Percentiles rank a stretch among this genome's conserved stretches.
Evolutionary conservation across 352 stramenopile species (phyloP).

Genomic region (Globisporangium uncinulatum): DNA sequence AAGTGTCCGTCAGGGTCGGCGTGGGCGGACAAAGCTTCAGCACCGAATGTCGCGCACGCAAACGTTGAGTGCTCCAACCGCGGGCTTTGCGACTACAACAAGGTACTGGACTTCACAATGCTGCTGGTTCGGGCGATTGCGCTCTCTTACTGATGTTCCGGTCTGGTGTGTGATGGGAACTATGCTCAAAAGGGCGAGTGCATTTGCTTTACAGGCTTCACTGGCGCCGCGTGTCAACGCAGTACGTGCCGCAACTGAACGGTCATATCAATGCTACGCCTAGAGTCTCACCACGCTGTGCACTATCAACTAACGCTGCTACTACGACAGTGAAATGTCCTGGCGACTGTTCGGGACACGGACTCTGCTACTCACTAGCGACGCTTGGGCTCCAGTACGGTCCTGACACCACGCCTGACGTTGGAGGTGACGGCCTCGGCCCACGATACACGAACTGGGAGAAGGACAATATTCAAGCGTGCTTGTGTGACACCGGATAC

Average conservation of each 20-base stretch:
- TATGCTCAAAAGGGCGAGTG: slow-evolving; percentile 36
- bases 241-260: slow-evolving; percentile 17
- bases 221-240: slow-evolving; percentile 51
- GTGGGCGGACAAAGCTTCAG: slow-evolving; percentile 77
- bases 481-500: slow-evolving; percentile 82
- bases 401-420: slow-evolving; percentile 25
- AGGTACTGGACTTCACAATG: slow-evolving; percentile 13
- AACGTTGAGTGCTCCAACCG: slow-evolving; percentile 58
- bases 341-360: slow-evolving; percentile 56
- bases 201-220: slow-evolving; percentile 49
- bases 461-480: slow-evolving; percentile 66
- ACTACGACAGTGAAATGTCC: slow-evolving; percentile 38
- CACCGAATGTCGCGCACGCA: slow-evolving; percentile 47
- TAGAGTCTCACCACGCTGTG: not conserved
- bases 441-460: slow-evolving; percentile 84
- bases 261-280: not conserved
- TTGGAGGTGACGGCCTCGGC: slow-evolving; percentile 35
- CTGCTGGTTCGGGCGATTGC: not conserved
- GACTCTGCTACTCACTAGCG: slow-evolving; percentile 51
- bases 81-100: slow-evolving; percentile 54
- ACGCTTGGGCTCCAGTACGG: slow-evolving; percentile 45
- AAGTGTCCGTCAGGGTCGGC: slow-evolving; percentile 63
- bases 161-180: not conserved
- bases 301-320: not conserved
- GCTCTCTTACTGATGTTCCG: not conserved